These are phyloP conservation scores for Venturia nashicola DNA, from an alignment of 2,329 filamentous ascomycete genomes.

Conservation along the genomic window DNA sequence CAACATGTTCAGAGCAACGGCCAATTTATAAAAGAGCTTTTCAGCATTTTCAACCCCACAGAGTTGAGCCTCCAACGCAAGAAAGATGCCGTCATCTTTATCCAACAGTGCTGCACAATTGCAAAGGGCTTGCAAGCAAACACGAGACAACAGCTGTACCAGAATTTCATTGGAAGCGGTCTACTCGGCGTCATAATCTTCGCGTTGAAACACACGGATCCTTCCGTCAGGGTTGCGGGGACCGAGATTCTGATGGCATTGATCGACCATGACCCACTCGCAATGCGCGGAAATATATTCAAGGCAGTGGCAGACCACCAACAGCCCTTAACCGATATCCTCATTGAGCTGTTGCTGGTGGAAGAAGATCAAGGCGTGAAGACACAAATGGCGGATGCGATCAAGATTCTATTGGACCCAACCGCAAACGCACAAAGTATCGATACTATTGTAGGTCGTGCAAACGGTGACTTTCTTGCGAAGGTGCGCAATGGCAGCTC, in stretches of 20 bases:
- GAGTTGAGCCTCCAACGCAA: constrained; percentile 58
- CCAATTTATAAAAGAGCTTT: constrained; percentile 71
- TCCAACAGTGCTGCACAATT: constrained; percentile 89
- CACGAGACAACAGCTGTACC: constrained; percentile 68
- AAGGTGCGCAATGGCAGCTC: constrained; percentile 44
- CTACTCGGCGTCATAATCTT: constrained; percentile 85
- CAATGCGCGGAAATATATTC: constrained; percentile 89
- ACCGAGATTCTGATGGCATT: constrained; percentile 89
- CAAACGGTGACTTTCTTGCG: constrained; percentile 54
- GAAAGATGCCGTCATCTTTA: constrained; percentile 90
- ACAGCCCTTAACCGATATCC: constrained; percentile 73
- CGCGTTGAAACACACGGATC: constrained; percentile 73
- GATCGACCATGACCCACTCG: constrained; percentile 88
- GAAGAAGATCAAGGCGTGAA: constrained; percentile 92
- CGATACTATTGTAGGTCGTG: constrained; percentile 42
- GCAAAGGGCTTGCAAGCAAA: constrained; percentile 88
- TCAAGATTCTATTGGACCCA: constrained; percentile 84
- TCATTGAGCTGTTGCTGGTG: constrained; percentile 82
- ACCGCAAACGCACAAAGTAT: constrained; percentile 46
- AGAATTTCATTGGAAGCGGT: constrained; percentile 79
- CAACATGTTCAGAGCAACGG: constrained; percentile 80
- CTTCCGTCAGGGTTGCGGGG: constrained; percentile 76
- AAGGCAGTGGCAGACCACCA: constrained; percentile 82
- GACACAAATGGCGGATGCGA: constrained; percentile 85
- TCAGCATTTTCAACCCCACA: constrained; percentile 64